Base-by-base conservation (phyloP, 164 flowering plant species). In the Saururus chinensis region DNA sequence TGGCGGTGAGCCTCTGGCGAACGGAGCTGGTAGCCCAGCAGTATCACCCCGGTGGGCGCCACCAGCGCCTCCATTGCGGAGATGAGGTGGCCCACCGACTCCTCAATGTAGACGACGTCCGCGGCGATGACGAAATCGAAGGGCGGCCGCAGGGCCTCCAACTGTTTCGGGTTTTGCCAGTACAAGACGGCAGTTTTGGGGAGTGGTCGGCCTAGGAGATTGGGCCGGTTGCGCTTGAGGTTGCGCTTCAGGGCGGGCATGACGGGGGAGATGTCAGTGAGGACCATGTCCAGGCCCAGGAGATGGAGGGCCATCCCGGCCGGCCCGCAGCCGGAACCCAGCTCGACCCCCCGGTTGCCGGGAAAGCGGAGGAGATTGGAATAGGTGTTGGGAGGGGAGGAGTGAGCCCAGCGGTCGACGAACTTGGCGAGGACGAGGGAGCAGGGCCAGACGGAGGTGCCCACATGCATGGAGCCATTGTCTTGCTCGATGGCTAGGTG, bases 371-470 rank as follows among this genome's bases (percentile, higher is more conserved):
- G 81, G 75, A 87, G 86, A 53, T 59, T 35, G 26, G 89, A 59
- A 83, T 90, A 93, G 19, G 95, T 88, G 73, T 82, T 79, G 19
- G 76, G 71, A 65, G 69, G 14, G 65, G 76, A 20, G 5, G 75
- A 25, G 19, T 25, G 66, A 62, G 69, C 60, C 93, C 95, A 88
- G 60, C 96, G 96, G 24, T 90, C 97, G 65, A 74, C 75, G 88
- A 93, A 93, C 60, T 93, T 93, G 83, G 83, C 88, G 70, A 93
- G 92, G 76, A 93, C 87, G 61, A 93, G 84, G 25, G 98, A 90
- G 67, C 89, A 84, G 4, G 95, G 96, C 98, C 97, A 93, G 40
- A 93, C 96, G 77, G 89, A 79, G 70, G 98, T 93, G 74, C 98
- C 95, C 49, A 93, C 97, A 84, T 93, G 96, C 80, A 93, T 75